Conservation (phyloP, 2,329 filamentous ascomycete species). For the Ophiosphaerella herpotricha region DNA sequence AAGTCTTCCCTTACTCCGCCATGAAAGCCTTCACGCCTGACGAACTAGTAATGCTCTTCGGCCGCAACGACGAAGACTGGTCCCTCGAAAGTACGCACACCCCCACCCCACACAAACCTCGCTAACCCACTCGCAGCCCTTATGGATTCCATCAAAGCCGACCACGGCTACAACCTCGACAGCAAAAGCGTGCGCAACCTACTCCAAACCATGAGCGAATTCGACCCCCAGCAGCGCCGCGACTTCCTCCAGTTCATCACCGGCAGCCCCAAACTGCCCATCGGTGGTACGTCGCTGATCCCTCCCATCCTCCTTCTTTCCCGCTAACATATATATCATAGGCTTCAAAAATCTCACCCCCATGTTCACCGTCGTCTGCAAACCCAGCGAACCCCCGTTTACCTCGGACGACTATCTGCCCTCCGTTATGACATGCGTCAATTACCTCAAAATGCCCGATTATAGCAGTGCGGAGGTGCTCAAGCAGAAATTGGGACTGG, state of each 20-base stretch:
- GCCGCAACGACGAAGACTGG: slow-evolving; percentile 93
- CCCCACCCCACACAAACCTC: slow-evolving; percentile 2
- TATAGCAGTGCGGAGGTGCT: slow-evolving; percentile 81
- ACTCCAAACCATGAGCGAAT: slow-evolving; percentile 91
- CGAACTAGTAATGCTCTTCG: slow-evolving; percentile 93
- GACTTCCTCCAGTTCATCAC: slow-evolving; percentile 98
- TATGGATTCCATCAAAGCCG: slow-evolving; percentile 97
- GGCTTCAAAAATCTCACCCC: slow-evolving; percentile 96
- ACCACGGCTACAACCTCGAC: slow-evolving; percentile 98
- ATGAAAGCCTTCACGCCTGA: slow-evolving; percentile 92
- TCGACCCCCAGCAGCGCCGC: slow-evolving; percentile 73
- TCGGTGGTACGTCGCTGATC: slow-evolving; percentile 73
- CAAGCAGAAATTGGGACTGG: slow-evolving; percentile 76
- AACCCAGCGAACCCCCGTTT: slow-evolving; percentile 93
- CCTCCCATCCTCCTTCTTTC: background rate
- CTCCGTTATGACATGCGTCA: slow-evolving; percentile 99
- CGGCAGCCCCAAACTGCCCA: slow-evolving; percentile 95
- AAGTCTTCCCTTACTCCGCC: slow-evolving; percentile 94
- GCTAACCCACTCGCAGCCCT: slow-evolving; percentile 64
- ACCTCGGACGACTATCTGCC: slow-evolving; percentile 97
- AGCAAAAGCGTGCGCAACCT: slow-evolving; percentile 94
- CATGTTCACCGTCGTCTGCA: slow-evolving; percentile 99
- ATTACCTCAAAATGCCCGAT: slow-evolving; percentile 96
- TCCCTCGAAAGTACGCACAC: slow-evolving; percentile 83
- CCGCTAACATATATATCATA: slow-evolving; percentile 44